Evolutionary conservation across 2,329 filamentous ascomycete species (phyloP).

Genomic region (Fusarium sp.): DNA sequence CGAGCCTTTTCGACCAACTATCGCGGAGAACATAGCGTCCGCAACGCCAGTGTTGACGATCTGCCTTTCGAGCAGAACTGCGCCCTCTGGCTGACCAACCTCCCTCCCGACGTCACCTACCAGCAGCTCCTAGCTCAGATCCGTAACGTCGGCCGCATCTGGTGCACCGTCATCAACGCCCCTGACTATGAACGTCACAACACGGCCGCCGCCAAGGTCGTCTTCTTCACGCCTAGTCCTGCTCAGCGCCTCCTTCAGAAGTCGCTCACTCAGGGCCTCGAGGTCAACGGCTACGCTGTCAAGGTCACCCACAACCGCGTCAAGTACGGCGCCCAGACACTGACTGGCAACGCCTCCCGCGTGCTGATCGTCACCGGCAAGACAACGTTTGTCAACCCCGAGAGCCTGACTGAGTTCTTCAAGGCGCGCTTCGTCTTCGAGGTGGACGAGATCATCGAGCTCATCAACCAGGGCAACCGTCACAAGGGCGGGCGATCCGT

Average conservation of each 20-base stretch:
- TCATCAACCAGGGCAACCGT: constrained; percentile 41
- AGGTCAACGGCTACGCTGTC: constrained; percentile 52
- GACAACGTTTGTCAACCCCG: constrained; percentile 56
- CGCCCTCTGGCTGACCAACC: constrained; percentile 64
- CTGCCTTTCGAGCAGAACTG: constrained; percentile 57
- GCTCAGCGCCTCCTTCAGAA: constrained; percentile 50
- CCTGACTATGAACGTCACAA: constrained; percentile 54
- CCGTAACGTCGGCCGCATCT: constrained; percentile 62
- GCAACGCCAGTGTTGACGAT: constrained; percentile 51
- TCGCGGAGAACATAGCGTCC: constrained; percentile 51
- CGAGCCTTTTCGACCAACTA: constrained; percentile 50
- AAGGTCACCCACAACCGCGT: constrained; percentile 63
- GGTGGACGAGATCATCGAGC: constrained; percentile 55
- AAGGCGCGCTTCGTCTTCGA: constrained; percentile 58
- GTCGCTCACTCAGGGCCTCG: constrained; percentile 47
- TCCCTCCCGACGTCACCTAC: constrained; percentile 58
- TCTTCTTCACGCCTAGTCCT: constrained; percentile 59
- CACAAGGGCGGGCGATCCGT: constrained; percentile 45
- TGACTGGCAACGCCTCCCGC: constrained; percentile 53
- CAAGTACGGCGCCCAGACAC: constrained; percentile 50
- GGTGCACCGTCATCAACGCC: constrained; percentile 63
- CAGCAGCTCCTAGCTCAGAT: constrained; percentile 59
- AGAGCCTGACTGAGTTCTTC: constrained; percentile 56
- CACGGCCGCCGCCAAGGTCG: constrained; percentile 60
- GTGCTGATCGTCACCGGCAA: constrained; percentile 64